Percentiles rank a stretch among this genome's conserved stretches.
These are phyloP conservation scores for Ophiostoma angusticollis DNA, from an alignment of 2,329 filamentous ascomycete genomes.

Conservation along the genomic window DNA sequence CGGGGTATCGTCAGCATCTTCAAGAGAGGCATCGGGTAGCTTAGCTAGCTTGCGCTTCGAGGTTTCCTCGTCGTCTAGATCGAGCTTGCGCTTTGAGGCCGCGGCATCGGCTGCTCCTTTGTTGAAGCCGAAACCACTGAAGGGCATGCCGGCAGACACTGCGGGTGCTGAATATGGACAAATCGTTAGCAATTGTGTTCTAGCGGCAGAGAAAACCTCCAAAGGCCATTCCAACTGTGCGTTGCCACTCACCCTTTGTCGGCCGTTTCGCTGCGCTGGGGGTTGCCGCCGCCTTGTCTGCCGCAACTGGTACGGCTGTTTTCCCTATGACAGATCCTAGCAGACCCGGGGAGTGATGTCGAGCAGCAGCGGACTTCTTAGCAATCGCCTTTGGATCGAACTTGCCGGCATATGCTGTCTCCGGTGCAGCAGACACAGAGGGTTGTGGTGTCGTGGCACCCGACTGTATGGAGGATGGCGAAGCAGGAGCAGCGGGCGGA, in stretches of 20 bases:
- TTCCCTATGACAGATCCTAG: constrained; percentile 32
- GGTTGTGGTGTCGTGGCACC: neutral
- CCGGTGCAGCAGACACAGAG: constrained; percentile 36
- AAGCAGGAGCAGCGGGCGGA: constrained; percentile 34
- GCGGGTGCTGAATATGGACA: neutral
- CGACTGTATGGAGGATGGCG: constrained; percentile 14
- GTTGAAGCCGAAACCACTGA: constrained; percentile 69
- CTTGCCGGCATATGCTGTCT: constrained; percentile 57
- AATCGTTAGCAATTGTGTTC: constrained; percentile 15
- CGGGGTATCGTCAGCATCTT: constrained; percentile 46
- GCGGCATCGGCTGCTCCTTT: constrained; percentile 50
- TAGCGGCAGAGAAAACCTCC: too few relatives aligned
- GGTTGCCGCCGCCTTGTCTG: neutral
- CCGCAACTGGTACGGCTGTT: neutral
- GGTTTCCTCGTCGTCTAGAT: constrained; percentile 80
- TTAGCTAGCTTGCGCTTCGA: constrained; percentile 82
- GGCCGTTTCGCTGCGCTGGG: neutral
- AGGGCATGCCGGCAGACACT: constrained; percentile 38
- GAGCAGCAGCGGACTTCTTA: constrained; percentile 58
- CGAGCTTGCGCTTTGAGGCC: constrained; percentile 57
- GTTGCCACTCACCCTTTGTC: constrained; percentile 6
- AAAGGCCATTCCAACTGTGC: too few relatives aligned
- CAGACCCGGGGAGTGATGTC: constrained; percentile 40
- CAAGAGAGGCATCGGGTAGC: constrained; percentile 63
- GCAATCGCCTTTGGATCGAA: constrained; percentile 79